Conservation (phyloP, 2,329 filamentous ascomycete species). For the Raffaelea deltoideospora region DNA sequence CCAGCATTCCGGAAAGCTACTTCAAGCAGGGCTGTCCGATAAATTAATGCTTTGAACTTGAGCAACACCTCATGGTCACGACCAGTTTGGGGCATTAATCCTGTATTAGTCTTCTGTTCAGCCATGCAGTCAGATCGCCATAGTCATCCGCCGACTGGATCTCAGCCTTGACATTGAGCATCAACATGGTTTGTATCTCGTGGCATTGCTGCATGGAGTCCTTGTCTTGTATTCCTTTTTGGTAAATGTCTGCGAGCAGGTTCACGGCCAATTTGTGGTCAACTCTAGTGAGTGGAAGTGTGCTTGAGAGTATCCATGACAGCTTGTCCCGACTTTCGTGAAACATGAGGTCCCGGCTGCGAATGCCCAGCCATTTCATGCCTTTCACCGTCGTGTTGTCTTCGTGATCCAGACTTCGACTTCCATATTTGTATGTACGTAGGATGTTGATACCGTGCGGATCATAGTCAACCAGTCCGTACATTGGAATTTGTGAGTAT, state of each 20-base stretch:
- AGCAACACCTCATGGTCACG: neutral
- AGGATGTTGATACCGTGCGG: slow-evolving; percentile 63
- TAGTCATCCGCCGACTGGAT: slow-evolving; percentile 53
- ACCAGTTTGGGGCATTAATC: slow-evolving; percentile 1
- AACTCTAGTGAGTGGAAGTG: slow-evolving; percentile 27
- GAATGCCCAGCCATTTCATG: slow-evolving; percentile 50
- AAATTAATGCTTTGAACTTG: too few relatives aligned
- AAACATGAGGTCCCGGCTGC: slow-evolving; percentile 3
- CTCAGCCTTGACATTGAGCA: slow-evolving; percentile 61
- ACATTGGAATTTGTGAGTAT: slow-evolving; percentile 38
- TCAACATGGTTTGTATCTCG: slow-evolving; percentile 59
- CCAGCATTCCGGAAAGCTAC: too few relatives aligned
- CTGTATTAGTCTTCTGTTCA: slow-evolving; percentile 24
- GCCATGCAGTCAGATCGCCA: slow-evolving; percentile 33
- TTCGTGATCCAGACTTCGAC: slow-evolving; percentile 47
- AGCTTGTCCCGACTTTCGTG: neutral
- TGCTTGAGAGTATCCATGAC: too few relatives aligned
- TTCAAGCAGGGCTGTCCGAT: too few relatives aligned
- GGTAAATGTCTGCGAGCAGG: slow-evolving; percentile 31
- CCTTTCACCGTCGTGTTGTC: slow-evolving; percentile 29
- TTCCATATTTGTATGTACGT: slow-evolving; percentile 58
- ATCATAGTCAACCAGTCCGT: slow-evolving; percentile 58
- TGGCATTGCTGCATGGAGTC: slow-evolving; percentile 25
- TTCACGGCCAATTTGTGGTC: slow-evolving; percentile 43
- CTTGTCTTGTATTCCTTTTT: slow-evolving; percentile 9